These are phyloP conservation scores for Colletotrichum noveboracense DNA, from an alignment of 2,329 filamentous ascomycete genomes.

Conservation along the genomic window DNA sequence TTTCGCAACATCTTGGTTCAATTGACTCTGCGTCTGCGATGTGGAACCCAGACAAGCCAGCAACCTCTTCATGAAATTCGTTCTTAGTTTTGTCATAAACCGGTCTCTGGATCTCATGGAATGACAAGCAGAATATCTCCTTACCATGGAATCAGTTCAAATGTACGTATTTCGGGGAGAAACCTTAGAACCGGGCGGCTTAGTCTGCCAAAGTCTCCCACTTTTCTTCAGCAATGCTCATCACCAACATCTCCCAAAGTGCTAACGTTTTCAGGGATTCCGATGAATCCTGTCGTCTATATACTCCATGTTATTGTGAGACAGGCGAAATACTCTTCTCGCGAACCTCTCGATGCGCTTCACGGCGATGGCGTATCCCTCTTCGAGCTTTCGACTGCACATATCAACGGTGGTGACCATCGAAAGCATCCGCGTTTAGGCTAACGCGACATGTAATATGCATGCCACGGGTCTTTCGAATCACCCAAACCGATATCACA, in stretches of 20 bases:
- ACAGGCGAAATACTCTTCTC: accelerated
- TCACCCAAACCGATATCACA: neutral
- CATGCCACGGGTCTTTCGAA: neutral
- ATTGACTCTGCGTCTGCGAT: neutral
- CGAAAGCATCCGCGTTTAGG: neutral
- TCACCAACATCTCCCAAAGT: neutral
- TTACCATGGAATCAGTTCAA: neutral
- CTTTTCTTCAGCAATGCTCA: neutral
- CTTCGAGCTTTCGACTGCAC: neutral
- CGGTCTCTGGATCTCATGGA: neutral
- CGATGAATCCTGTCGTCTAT: neutral
- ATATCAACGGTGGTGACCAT: neutral
- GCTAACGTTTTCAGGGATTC: neutral
- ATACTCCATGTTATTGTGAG: neutral
- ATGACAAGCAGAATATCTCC: neutral
- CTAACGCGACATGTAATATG: neutral
- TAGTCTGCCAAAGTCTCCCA: neutral
- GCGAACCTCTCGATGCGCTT: neutral
- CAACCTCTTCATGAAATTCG: neutral
- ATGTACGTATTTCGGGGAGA: neutral
- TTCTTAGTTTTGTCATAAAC: neutral
- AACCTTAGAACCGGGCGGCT: neutral
- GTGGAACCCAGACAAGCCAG: neutral
- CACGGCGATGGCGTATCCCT: neutral
- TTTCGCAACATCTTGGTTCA: neutral